Evolutionary conservation across 2,329 filamentous ascomycete genomes (phyloP).

Genomic region (Arthrobotrys pseudoclavata): DNA sequence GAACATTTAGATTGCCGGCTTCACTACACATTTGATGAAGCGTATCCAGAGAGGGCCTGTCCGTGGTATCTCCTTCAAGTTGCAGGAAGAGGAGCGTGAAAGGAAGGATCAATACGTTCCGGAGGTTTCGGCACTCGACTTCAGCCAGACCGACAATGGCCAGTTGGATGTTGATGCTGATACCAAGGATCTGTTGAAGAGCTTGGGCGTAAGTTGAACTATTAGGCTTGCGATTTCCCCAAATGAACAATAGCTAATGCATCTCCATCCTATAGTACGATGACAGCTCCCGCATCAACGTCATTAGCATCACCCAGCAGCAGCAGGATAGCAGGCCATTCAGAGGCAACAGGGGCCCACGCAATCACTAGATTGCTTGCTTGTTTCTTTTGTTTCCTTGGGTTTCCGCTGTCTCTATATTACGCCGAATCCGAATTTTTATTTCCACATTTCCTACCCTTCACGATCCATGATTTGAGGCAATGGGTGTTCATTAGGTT

Average conservation of each 20-base stretch:
- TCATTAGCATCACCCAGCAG: constrained; percentile 88
- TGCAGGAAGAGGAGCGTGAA: constrained; percentile 99
- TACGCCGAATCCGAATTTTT: constrained; percentile 52
- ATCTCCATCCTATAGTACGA: constrained; percentile 77
- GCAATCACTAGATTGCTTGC: constrained; percentile 62
- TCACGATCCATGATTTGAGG: constrained; percentile 59
- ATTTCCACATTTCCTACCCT: constrained; percentile 47
- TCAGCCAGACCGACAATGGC: constrained; percentile 92
- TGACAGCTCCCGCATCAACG: constrained; percentile 93
- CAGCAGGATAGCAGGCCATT: constrained; percentile 70
- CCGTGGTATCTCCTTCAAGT: constrained; percentile 99
- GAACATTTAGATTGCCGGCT: constrained; percentile 84
- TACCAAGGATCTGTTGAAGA: constrained; percentile 99
- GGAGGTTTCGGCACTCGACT: constrained; percentile 98
- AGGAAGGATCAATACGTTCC: constrained; percentile 99
- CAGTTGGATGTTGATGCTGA: constrained; percentile 95
- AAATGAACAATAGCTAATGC: constrained; percentile 16
- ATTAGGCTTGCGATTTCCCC: constrained; percentile 68
- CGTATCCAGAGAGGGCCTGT: constrained; percentile 99
- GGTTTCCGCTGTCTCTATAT: constrained; percentile 36
- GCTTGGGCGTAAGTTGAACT: constrained; percentile 85
- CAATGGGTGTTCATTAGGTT: constrained; percentile 59
- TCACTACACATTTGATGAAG: constrained; percentile 99
- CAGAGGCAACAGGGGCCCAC: constrained; percentile 62
- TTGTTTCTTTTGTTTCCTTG: constrained; percentile 63